Percentiles rank a stretch among this genome's conserved stretches.
Evolutionary conservation across 441 rosid species (phyloP).

Genomic region (Jatropha multifida): DNA sequence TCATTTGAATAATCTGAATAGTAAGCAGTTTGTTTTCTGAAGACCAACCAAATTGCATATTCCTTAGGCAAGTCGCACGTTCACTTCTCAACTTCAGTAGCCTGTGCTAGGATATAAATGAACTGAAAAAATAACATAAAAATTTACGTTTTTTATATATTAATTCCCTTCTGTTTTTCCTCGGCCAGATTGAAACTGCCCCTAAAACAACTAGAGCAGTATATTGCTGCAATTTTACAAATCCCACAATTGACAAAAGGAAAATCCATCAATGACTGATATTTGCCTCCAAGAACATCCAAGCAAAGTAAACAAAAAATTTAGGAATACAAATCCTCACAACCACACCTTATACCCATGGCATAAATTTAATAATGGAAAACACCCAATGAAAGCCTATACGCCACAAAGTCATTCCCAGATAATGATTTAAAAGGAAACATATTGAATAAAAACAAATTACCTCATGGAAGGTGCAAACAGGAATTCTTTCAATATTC

Average conservation of each 20-base stretch:
- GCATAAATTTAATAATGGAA: neutral
- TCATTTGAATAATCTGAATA: neutral
- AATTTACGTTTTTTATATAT: neutral
- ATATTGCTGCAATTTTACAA: neutral
- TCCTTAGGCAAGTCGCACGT: neutral
- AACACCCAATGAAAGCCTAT: neutral
- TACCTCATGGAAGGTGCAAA: conserved; percentile 81
- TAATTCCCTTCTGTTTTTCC: neutral
- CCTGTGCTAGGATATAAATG: too few species aligned
- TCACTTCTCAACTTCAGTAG: neutral
- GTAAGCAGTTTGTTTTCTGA: neutral
- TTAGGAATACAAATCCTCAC: conserved; percentile 14
- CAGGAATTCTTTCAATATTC: conserved; percentile 52
- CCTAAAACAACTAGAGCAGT: neutral
- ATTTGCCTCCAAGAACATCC: neutral
- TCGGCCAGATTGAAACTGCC: neutral
- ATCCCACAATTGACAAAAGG: neutral
- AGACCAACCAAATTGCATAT: neutral
- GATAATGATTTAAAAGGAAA: conserved; percentile 9
- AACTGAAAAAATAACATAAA: too few species aligned
- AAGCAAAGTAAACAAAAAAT: neutral
- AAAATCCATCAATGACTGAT: conserved; percentile 1
- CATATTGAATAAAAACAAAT: conserved; percentile 11
- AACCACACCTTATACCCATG: neutral
- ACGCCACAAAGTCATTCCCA: conserved; percentile 4